Conservation (phyloP, 1,284 basidiomycete species). For the Ceratobasidium theobromae region DNA sequence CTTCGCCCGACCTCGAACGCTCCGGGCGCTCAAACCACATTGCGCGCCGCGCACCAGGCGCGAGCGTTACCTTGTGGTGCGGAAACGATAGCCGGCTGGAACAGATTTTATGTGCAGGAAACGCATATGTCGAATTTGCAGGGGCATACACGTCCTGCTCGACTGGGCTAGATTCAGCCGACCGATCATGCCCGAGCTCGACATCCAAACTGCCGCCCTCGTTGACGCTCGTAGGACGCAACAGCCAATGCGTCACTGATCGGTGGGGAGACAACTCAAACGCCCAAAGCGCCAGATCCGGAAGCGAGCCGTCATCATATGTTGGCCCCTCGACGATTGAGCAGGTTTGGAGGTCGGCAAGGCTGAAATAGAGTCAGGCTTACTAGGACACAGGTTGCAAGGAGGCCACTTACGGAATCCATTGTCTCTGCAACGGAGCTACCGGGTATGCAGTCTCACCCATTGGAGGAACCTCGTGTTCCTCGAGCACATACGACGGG, state of each 20-base stretch:
- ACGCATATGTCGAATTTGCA: not conserved
- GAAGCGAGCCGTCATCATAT: not conserved
- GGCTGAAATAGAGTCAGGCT: not conserved
- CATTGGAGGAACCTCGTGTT: not conserved
- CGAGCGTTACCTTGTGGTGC: conserved; percentile 18
- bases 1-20: conserved; percentile 13
- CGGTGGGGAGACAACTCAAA: not conserved
- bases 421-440: conserved; percentile 6
- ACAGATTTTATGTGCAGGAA: not conserved
- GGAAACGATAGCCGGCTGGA: conserved; percentile 1
- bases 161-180: not conserved
- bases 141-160: not conserved
- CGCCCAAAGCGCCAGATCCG: conserved; percentile 17
- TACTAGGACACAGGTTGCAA: not conserved
- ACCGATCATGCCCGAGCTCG: not conserved
- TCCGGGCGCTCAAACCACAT: conserved; percentile 12
- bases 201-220: not conserved
- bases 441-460: not conserved
- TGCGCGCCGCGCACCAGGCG: not conserved
- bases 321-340: conserved; percentile 11
- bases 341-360: not conserved
- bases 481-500: conserved; percentile 4
- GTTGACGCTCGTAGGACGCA: not conserved
- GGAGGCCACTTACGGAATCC: conserved; percentile 14
- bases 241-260: conserved; percentile 4